Evolutionary conservation across 208 protist species (phyloP), one percentile per base, ranked within the genome.

Genomic region (Acanthamoeba healyi): DNA sequence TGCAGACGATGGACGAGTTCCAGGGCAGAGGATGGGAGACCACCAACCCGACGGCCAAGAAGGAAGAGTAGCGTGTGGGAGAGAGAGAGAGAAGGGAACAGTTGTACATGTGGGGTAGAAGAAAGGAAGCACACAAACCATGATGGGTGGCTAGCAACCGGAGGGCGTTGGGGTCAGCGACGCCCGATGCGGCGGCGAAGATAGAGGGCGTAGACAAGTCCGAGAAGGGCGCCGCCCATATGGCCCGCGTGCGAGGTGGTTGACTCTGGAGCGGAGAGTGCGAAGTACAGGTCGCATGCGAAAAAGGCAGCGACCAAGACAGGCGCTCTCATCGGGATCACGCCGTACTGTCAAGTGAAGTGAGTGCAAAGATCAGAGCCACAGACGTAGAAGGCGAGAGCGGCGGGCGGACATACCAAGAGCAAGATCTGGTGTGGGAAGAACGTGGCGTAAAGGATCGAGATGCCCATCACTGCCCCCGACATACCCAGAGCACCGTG

Each of bases 1-100:
- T 5, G n/a, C 44, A 84, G 74, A 84, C 74, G 26, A 84, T 84
- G 74, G 74, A 84, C 44, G 74, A 84, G 42, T 84, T 84, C 42
- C 38, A 56, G 74, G 74, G 74, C 15, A 2, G 74, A 56, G 74
- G 74, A 1, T 84, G 74, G 74, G 74, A 84, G 74, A 42, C 74
- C 44, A 84, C 74, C 74, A 36, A 84, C 32, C 74, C 74, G 19
- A 65, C 58, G 10, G 42, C 42, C 74, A 84, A 84, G 74, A 56
- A 84, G 74, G 44, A 4, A 3, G 42, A 84, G n/a, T 84, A 38
- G 38, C 5, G 15, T 6, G 22, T 22, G 15, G 22, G 15, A 2
- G 70, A 38, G 15, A 12, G 44, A 12, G 7, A 12, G 44, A 49
- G 7, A 12, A 49, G 44, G 12, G 44, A n/a, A n/a, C n/a, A 49